Evolutionary conservation across 768 basidiomycete genomes (phyloP).

Genomic region (Leccinum olivaceopallidum): DNA sequence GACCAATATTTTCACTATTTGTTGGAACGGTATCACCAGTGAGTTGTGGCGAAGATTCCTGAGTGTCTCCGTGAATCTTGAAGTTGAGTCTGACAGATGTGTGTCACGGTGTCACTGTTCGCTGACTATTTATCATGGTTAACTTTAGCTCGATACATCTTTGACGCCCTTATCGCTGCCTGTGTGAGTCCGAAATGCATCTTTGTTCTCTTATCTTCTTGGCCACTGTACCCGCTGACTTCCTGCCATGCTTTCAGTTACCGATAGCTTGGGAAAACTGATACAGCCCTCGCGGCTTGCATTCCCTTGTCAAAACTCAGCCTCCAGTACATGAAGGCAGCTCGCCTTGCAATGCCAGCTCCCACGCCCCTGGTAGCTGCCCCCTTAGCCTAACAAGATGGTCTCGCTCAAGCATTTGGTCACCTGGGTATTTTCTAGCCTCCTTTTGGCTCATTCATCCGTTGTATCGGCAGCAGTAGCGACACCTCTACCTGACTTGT

Average conservation of each 20-base stretch:
- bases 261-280: constrained; percentile 12
- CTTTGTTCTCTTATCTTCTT: background rate
- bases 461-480: constrained; percentile 13
- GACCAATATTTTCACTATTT: background rate
- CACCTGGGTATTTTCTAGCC: constrained; percentile 7
- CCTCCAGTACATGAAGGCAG: constrained; percentile 9
- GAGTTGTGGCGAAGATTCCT: background rate
- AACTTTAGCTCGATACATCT: constrained; percentile 5
- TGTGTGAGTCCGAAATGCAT: background rate
- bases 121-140: background rate
- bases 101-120: background rate
- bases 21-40: background rate
- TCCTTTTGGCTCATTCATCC: constrained; percentile 6
- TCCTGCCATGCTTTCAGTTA: constrained; percentile 3
- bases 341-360: background rate
- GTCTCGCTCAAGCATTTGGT: constrained; percentile 7
- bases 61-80: background rate
- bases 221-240: constrained; percentile 10
- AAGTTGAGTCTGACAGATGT: background rate
- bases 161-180: constrained; percentile 3
- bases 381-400: constrained; percentile 2
- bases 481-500: constrained; percentile 38
- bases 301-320: background rate
- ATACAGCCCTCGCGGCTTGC: background rate
- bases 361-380: background rate